Percentiles rank a stretch among this genome's conserved stretches.
Conservation (phyloP, 371 early-diverging fungal genomes). For the Amoeboaphelidium protococcarum region DNA sequence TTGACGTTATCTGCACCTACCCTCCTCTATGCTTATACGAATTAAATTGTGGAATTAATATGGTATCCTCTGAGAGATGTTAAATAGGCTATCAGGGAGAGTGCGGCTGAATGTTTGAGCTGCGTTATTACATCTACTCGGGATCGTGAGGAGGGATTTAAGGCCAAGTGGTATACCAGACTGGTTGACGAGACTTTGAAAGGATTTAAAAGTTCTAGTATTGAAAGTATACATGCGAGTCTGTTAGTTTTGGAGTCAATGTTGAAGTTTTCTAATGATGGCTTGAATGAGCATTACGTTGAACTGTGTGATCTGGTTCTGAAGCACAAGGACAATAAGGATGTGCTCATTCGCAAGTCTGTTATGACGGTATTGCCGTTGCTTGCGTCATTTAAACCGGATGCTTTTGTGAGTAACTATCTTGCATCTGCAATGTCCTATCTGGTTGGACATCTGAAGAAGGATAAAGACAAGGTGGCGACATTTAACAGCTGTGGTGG, state of each 20-base stretch:
- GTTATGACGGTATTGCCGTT: constrained; percentile 57
- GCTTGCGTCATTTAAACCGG: constrained; percentile 53
- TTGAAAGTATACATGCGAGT: constrained; percentile 70
- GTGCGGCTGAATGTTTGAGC: constrained; percentile 62
- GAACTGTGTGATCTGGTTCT: constrained; percentile 50
- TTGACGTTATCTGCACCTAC: constrained; percentile 58
- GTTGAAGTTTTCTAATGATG: constrained; percentile 52
- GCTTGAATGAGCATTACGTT: constrained; percentile 52
- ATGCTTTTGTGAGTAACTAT: constrained; percentile 40
- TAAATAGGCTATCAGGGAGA: constrained; percentile 44
- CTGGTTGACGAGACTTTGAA: constrained; percentile 60
- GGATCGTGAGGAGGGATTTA: constrained; percentile 39
- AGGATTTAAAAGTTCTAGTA: constrained; percentile 33
- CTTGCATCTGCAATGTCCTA: constrained; percentile 43
- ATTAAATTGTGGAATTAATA: constrained; percentile 55
- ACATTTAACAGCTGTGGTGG: constrained; percentile 67
- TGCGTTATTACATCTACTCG: constrained; percentile 57
- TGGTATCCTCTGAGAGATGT: constrained; percentile 68
- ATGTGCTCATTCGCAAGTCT: constrained; percentile 46
- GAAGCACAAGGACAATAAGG: constrained; percentile 48
- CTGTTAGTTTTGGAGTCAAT: constrained; percentile 55
- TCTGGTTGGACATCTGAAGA: constrained; percentile 40
- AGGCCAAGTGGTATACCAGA: constrained; percentile 40
- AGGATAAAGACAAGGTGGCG: constrained; percentile 43
- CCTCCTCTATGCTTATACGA: constrained; percentile 51